Conservation (phyloP, 176 grass and related monocot genomes). For the Musa acuminata region DNA sequence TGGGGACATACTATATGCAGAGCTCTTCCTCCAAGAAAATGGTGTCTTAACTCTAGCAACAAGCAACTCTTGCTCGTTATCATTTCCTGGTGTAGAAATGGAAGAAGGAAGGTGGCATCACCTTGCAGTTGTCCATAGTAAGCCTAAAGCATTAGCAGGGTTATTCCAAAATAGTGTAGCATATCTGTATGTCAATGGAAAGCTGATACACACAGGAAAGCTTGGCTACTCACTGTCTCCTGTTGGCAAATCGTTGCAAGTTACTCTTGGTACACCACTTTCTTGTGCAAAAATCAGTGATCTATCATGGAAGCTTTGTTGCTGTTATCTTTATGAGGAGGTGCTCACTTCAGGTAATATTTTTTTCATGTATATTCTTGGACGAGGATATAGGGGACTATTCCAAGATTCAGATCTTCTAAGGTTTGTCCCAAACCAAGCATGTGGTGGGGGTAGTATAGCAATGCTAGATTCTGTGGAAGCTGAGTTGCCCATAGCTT, state of each 20-base stretch:
- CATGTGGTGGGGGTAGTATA: conserved; percentile 88
- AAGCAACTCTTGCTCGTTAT: conserved; percentile 78
- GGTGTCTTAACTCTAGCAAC: conserved; percentile 89
- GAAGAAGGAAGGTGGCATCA: conserved; percentile 98
- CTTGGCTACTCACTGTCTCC: conserved; percentile 86
- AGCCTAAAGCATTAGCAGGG: conserved; percentile 94
- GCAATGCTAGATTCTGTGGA: conserved; percentile 88
- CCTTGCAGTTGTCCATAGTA: conserved; percentile 95
- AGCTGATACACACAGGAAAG: conserved; percentile 90
- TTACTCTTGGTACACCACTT: conserved; percentile 78
- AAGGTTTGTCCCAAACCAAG: conserved; percentile 74
- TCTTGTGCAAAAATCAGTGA: conserved; percentile 59
- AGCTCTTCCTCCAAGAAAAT: conserved; percentile 86
- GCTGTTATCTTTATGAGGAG: conserved; percentile 94
- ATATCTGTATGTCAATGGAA: conserved; percentile 89
- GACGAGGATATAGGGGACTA: conserved; percentile 77
- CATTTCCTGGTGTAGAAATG: conserved; percentile 76
- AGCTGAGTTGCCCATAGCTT: conserved; percentile 47
- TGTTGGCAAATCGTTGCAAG: conserved; percentile 89
- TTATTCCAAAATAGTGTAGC: conserved; percentile 95
- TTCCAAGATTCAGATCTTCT: conserved; percentile 96
- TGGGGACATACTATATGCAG: conserved; percentile 57
- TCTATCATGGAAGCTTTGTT: conserved; percentile 77
- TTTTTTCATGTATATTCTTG: conserved; percentile 98
- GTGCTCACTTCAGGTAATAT: conserved; percentile 82